Evolutionary conservation across 2,329 filamentous ascomycete genomes (phyloP), one percentile per base, ranked within the genome.

Genomic region (Hypoxylon sp.): DNA sequence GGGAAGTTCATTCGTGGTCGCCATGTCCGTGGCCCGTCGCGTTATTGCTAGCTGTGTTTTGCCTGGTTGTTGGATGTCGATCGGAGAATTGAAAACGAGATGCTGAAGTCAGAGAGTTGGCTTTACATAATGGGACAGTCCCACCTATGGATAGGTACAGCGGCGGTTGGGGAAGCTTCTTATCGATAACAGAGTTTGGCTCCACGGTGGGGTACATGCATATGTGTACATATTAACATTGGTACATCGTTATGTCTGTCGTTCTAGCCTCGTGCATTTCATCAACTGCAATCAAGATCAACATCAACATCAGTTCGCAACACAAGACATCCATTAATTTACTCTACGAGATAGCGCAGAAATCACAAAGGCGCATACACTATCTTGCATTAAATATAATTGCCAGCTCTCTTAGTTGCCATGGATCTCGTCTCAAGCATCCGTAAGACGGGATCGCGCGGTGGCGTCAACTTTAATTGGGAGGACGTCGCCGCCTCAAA

Each of bases 351-450:
- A 35, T 5, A 32, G 17, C 17, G 2, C 6, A 54, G 6, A 44
- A 42, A 19, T 7, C 11, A 17, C 1, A 42, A 42, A 17, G 1
- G 35, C n/a, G 7, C 39, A 55, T 55, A 42, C 21, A 31, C 24
- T 19, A 21, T 44, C 11, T 21, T 5, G 2, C 8, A 3, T 44
- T 2, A 15, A 17, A 11, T 6, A 24, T 6, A n/a, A 56, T 58
- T n/a, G 24, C 58, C 29, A 27, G 19, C 42, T 6, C 11, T 15
- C 32, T 39, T 24, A 37, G 2, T 31, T 54, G 62, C 67, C 62
- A 98, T 99, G 96, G 96, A 99, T 86, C 88, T 99, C 61, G 89
- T 98, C 60, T 93, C 94, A 66, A 93, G 92, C 46, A 92, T 99
- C 69, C 93, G 94, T 77, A 98, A 99, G 82, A 83, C 86, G 17